Evolutionary conservation across 768 basidiomycete genomes (phyloP).

Genomic region (Stropharia rugosoannulata): DNA sequence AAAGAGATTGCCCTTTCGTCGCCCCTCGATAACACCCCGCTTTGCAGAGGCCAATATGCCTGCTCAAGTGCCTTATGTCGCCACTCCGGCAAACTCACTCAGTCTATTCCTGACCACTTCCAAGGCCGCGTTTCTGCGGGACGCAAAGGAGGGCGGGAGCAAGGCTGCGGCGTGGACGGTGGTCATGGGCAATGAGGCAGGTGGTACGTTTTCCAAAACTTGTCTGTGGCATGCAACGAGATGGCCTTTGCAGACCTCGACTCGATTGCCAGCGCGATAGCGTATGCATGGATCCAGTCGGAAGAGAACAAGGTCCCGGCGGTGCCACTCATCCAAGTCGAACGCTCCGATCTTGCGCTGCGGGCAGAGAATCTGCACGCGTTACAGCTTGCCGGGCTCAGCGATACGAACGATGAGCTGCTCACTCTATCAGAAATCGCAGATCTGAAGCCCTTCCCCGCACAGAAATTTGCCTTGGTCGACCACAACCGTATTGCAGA

Average conservation of each 20-base stretch:
- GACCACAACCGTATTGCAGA: slow-evolving; percentile 81
- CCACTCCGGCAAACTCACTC: slow-evolving; percentile 20
- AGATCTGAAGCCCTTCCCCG: slow-evolving; percentile 42
- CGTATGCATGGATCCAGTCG: slow-evolving; percentile 75
- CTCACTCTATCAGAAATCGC: slow-evolving; percentile 72
- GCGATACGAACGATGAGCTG: slow-evolving; percentile 50
- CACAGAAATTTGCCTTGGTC: slow-evolving; percentile 72
- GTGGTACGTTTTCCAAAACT: slow-evolving; percentile 54
- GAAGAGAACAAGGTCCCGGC: slow-evolving; percentile 51
- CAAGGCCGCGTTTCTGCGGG: slow-evolving; percentile 62
- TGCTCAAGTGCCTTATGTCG: slow-evolving; percentile 11
- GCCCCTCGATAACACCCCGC: slow-evolving; percentile 35
- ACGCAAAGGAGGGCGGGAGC: slow-evolving; percentile 40
- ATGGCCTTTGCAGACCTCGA: slow-evolving; percentile 73
- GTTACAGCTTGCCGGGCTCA: slow-evolving; percentile 56
- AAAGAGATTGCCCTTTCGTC: slow-evolving; percentile 29
- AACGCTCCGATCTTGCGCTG: slow-evolving; percentile 65
- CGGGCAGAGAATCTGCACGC: slow-evolving; percentile 89
- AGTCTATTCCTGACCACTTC: slow-evolving; percentile 33
- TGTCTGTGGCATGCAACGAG: neutral
- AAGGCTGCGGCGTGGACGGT: slow-evolving; percentile 72
- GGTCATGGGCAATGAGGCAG: slow-evolving; percentile 95
- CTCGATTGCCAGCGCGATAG: slow-evolving; percentile 81
- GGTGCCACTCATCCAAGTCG: slow-evolving; percentile 73
- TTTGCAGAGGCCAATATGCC: slow-evolving; percentile 27